Conservation (phyloP, 495 filamentous ascomycete genomes). For the Neurospora sp. region DNA sequence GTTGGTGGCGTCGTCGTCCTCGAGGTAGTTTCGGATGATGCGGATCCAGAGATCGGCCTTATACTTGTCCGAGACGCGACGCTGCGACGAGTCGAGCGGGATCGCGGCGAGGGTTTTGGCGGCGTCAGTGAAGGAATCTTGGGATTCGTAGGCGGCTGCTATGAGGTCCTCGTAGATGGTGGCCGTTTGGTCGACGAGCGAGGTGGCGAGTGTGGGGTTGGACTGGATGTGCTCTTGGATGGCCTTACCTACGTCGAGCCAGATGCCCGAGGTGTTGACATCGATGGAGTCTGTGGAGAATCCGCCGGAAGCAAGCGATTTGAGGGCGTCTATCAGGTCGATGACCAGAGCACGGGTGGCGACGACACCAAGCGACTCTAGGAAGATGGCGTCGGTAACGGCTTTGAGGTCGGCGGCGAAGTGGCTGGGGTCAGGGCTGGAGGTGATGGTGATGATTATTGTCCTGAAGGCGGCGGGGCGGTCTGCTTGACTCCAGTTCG, state of each 20-base stretch:
- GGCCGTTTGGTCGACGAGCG: slow-evolving; percentile 77
- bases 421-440: slow-evolving; percentile 41
- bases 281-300: not conserved
- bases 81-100: slow-evolving; percentile 77
- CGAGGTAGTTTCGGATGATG: slow-evolving; percentile 88
- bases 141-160: slow-evolving; percentile 69
- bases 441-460: slow-evolving; percentile 55
- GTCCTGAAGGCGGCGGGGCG: slow-evolving; percentile 50
- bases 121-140: slow-evolving; percentile 70
- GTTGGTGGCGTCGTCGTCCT: slow-evolving; percentile 80
- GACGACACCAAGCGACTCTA: slow-evolving; percentile 62
- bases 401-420: slow-evolving; percentile 56
- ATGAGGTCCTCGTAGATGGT: slow-evolving; percentile 63
- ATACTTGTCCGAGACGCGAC: slow-evolving; percentile 65
- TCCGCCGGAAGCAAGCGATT: slow-evolving; percentile 28
- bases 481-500: slow-evolving; percentile 38
- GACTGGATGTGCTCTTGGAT: slow-evolving; percentile 54
- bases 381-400: slow-evolving; percentile 59
- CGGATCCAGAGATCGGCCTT: slow-evolving; percentile 81
- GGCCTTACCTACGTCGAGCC: slow-evolving; percentile 60
- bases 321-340: slow-evolving; percentile 52
- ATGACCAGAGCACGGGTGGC: slow-evolving; percentile 60
- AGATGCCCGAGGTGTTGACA: slow-evolving; percentile 34
- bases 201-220: slow-evolving; percentile 37
- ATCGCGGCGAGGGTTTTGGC: slow-evolving; percentile 74